Evolutionary conservation across 331 rosid species (phyloP).

Genomic region (Spiraea crenata): DNA sequence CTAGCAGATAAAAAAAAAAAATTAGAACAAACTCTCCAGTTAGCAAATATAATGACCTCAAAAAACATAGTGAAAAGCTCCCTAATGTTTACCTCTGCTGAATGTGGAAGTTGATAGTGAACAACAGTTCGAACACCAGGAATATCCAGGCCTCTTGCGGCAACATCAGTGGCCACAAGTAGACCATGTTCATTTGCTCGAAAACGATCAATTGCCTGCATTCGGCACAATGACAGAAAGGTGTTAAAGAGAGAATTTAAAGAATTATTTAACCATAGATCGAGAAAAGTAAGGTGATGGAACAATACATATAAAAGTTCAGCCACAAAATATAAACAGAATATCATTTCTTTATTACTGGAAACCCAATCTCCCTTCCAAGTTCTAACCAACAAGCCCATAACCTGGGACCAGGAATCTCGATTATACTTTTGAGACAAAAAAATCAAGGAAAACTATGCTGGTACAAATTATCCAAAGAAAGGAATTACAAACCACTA

Average conservation of each 20-base stretch:
- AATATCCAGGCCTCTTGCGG: conserved; percentile 94
- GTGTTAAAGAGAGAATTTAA: no score
- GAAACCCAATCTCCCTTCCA: neutral
- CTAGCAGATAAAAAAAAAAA: conserved; percentile 33
- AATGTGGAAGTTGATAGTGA: conserved; percentile 99
- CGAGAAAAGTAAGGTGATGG: neutral
- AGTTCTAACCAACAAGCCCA: neutral
- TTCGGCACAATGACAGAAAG: conserved; percentile 16
- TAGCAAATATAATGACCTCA: conserved; percentile 11
- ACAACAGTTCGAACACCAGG: conserved; percentile 85
- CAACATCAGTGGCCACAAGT: conserved; percentile 89
- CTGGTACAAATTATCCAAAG: no score
- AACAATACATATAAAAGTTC: no score
- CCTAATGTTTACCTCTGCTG: conserved; percentile 60
- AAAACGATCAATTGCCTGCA: conserved; percentile 84
- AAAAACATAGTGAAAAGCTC: conserved; percentile 26
- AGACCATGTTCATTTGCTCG: conserved; percentile 69
- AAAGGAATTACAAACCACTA: no score
- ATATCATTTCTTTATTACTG: no score
- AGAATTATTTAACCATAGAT: conserved; percentile 2
- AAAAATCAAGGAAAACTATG: neutral
- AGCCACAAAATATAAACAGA: no score
- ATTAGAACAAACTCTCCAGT: neutral
- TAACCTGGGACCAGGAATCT: neutral
- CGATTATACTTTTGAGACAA: neutral